Conservation (phyloP, 1,284 basidiomycete species). For the Crucibulum parvulum region DNA sequence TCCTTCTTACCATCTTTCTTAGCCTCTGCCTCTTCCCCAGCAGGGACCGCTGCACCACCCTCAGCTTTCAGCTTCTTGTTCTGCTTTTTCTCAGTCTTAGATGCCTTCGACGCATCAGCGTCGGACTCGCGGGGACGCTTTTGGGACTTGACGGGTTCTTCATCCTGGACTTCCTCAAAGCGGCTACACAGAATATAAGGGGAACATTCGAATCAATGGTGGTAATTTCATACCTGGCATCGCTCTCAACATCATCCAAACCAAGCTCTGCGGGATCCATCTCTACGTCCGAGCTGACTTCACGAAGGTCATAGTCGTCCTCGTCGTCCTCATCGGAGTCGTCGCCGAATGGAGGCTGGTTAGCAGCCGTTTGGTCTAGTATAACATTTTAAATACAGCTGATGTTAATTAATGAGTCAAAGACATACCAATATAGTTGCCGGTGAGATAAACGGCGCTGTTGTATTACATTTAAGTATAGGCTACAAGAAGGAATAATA, state of each 20-base stretch:
- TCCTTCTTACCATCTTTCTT: conserved; percentile 42
- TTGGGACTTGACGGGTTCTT: conserved; percentile 41
- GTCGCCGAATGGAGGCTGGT: conserved; percentile 58
- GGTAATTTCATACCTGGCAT: conserved; percentile 56
- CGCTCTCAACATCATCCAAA: conserved; percentile 56
- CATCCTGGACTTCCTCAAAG: conserved; percentile 66
- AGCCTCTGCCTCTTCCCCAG: conserved; percentile 44
- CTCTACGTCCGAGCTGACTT: conserved; percentile 82
- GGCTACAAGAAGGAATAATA: conserved; percentile 3
- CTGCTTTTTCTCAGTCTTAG: conserved; percentile 71
- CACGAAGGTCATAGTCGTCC: conserved; percentile 67
- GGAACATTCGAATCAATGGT: conserved; percentile 2
- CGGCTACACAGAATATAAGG: conserved; percentile 48
- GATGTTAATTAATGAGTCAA: neutral
- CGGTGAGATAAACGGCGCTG: conserved; percentile 86
- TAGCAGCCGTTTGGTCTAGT: conserved; percentile 56
- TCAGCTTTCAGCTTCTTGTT: conserved; percentile 80
- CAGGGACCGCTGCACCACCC: conserved; percentile 59
- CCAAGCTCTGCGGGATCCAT: conserved; percentile 56
- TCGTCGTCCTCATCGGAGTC: conserved; percentile 58
- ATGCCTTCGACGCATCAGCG: conserved; percentile 38
- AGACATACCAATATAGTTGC: conserved; percentile 84
- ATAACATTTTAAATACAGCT: neutral
- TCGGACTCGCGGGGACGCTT: conserved; percentile 72
- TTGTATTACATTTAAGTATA: conserved; percentile 4